Evolutionary conservation across 768 basidiomycete species (phyloP).

Genomic region (Boletus patriciae): DNA sequence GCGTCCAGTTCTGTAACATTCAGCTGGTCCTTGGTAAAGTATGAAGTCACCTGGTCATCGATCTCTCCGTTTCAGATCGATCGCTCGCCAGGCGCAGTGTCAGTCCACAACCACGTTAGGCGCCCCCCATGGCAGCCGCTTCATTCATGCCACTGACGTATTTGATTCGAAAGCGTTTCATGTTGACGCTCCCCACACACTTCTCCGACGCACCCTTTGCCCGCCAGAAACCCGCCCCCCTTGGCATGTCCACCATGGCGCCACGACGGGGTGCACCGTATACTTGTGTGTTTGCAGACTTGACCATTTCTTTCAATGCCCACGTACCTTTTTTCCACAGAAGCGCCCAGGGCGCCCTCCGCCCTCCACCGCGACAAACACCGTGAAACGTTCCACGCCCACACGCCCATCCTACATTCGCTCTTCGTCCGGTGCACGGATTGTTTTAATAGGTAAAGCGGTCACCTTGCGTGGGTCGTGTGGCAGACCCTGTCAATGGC

Average conservation of each 20-base stretch:
- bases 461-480: conserved; percentile 9
- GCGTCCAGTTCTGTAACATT: background rate
- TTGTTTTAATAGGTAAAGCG: conserved; percentile 4
- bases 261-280: background rate
- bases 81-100: conserved; percentile 5
- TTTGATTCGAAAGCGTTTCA: conserved; percentile 21
- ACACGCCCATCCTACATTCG: conserved; percentile 1
- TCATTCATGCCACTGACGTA: conserved; percentile 20
- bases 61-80: conserved; percentile 16
- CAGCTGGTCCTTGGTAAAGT: background rate
- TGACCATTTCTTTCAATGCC: conserved; percentile 1
- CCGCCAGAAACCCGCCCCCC: conserved; percentile 11
- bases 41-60: conserved; percentile 6
- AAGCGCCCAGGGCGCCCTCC: background rate
- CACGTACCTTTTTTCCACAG: conserved; percentile 1
- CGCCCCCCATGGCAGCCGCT: conserved; percentile 2
- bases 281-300: conserved; percentile 3
- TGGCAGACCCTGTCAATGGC: conserved; percentile 16
- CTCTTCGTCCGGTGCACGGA: background rate
- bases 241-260: conserved; percentile 2
- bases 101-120: conserved; percentile 13
- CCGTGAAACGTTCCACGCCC: background rate
- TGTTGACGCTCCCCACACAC: conserved; percentile 25
- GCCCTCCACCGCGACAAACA: background rate
- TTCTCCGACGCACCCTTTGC: conserved; percentile 22